These are phyloP conservation scores for Lobosporangium transversale DNA, from an alignment of 192 early-diverging fungal genomes.

Conservation along the genomic window DNA sequence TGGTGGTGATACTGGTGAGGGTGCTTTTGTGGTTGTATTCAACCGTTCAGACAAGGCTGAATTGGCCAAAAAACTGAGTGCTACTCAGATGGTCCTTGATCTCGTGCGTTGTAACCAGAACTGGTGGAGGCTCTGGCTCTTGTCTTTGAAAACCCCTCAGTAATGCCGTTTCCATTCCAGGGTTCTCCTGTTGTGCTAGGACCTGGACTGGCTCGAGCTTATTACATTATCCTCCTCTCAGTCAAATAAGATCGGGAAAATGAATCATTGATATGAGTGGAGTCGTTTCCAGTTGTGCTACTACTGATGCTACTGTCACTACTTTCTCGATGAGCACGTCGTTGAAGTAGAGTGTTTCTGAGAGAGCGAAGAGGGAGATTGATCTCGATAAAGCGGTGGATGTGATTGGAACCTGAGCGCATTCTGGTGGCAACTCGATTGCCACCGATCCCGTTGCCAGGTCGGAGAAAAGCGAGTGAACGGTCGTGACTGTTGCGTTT, in stretches of 20 bases:
- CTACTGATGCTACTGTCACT: slow-evolving; percentile 7
- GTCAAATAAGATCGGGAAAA: slow-evolving; percentile 4
- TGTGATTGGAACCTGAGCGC: slow-evolving; percentile 42
- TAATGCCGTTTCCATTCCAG: not conserved
- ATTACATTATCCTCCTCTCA: slow-evolving; percentile 9
- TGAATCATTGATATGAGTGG: not conserved
- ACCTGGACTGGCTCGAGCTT: slow-evolving; percentile 9
- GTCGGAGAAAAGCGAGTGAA: slow-evolving; percentile 1
- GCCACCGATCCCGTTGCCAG: slow-evolving; percentile 4
- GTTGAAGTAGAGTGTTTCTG: slow-evolving; percentile 10
- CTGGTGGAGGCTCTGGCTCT: slow-evolving; percentile 31
- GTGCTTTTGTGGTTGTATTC: too few species aligned
- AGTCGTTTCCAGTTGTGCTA: not conserved
- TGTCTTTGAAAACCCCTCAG: not conserved
- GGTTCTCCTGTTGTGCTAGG: not conserved
- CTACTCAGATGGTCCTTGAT: not conserved
- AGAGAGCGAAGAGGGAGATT: slow-evolving; percentile 4
- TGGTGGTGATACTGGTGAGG: too few species aligned
- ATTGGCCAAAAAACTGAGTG: too few species aligned
- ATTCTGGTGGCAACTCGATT: slow-evolving; percentile 1
- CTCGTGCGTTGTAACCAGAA: slow-evolving; percentile 7
- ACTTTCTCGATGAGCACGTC: slow-evolving; percentile 10
- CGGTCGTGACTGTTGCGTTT: slow-evolving; percentile 27
- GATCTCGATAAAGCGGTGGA: slow-evolving; percentile 12
- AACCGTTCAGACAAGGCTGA: slow-evolving; percentile 4